Conservation (phyloP, 495 filamentous ascomycete genomes). For the Pseudotulostoma volvatum region DNA sequence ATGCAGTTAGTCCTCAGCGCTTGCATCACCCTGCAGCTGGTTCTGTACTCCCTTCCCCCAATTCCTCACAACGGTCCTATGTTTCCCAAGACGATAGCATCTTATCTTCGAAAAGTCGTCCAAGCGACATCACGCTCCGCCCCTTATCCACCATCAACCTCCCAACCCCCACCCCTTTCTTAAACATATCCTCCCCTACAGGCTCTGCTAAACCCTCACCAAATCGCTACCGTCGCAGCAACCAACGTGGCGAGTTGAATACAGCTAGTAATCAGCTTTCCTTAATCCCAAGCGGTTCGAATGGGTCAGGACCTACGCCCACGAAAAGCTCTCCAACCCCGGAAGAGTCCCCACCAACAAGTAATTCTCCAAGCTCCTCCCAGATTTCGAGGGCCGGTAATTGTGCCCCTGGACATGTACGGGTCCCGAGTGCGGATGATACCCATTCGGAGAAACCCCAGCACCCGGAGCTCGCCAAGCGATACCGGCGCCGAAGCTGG, state of each 20-base stretch:
- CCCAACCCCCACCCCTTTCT: constrained; percentile 26
- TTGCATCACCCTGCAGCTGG: constrained; percentile 42
- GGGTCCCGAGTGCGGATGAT: constrained; percentile 40
- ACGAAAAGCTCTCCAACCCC: constrained; percentile 4
- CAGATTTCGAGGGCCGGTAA: constrained; percentile 2
- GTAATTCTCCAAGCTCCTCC: constrained; percentile 1
- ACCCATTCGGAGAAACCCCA: constrained; percentile 23
- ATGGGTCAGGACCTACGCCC: constrained; percentile 3
- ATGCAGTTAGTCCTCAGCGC: constrained; percentile 25
- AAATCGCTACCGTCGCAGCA: constrained; percentile 48
- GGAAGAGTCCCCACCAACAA: constrained; percentile 11
- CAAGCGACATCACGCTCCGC: constrained; percentile 25
- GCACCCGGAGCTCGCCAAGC: constrained; percentile 47
- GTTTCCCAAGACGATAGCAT: constrained; percentile 34
- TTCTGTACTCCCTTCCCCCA: constrained; percentile 38
- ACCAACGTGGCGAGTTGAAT: constrained; percentile 30
- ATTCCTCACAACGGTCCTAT: constrained; percentile 24
- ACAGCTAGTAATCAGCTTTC: constrained; percentile 26
- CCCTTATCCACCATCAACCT: constrained; percentile 37
- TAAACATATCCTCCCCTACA: constrained; percentile 30
- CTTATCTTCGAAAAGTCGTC: constrained; percentile 24
- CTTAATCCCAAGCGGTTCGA: constrained; percentile 20
- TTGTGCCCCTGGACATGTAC: constrained; percentile 13
- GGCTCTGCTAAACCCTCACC: constrained; percentile 42
- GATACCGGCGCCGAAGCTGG: constrained; percentile 69